Conservation (phyloP, 306 rosid species). For the Malus sylvestris region DNA sequence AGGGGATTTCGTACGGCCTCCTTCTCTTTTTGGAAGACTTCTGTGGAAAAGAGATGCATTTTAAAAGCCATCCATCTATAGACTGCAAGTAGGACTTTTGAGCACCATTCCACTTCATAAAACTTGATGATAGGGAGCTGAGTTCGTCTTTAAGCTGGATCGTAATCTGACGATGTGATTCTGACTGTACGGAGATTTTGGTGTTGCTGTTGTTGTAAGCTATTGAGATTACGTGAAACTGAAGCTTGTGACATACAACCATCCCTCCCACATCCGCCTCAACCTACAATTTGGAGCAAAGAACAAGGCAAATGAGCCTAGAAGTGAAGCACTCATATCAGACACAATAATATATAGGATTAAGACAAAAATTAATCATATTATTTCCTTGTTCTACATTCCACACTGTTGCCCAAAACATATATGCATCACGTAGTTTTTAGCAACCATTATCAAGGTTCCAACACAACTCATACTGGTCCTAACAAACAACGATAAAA, state of each 20-base stretch:
- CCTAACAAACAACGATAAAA: not conserved
- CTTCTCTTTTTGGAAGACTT: too few species aligned
- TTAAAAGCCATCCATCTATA: too few species aligned
- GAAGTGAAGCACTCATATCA: not conserved
- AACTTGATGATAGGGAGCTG: too few species aligned
- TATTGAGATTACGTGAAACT: slow-evolving; percentile 53
- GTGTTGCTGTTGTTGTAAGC: slow-evolving; percentile 44
- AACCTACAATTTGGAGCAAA: slow-evolving; percentile 41
- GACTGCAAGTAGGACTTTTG: too few species aligned
- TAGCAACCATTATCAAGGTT: not conserved
- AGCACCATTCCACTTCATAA: too few species aligned
- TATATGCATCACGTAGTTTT: not conserved
- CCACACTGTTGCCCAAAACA: not conserved
- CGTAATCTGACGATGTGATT: too few species aligned
- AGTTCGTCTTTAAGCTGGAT: too few species aligned
- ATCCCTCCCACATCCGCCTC: slow-evolving; percentile 90
- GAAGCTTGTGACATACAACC: slow-evolving; percentile 81
- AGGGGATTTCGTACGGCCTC: too few species aligned
- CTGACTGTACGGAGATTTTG: slow-evolving; percentile 54
- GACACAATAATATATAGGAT: not conserved
- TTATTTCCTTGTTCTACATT: not conserved
- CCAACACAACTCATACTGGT: not conserved
- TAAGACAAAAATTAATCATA: not conserved
- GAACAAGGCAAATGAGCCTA: slow-evolving; percentile 16
- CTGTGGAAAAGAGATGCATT: too few species aligned